A percentile compares a stretch with the other conserved stretches of the same genome.
Conservation (phyloP, 805 yeast genomes). For the Metschnikowia kunwiensis region DNA sequence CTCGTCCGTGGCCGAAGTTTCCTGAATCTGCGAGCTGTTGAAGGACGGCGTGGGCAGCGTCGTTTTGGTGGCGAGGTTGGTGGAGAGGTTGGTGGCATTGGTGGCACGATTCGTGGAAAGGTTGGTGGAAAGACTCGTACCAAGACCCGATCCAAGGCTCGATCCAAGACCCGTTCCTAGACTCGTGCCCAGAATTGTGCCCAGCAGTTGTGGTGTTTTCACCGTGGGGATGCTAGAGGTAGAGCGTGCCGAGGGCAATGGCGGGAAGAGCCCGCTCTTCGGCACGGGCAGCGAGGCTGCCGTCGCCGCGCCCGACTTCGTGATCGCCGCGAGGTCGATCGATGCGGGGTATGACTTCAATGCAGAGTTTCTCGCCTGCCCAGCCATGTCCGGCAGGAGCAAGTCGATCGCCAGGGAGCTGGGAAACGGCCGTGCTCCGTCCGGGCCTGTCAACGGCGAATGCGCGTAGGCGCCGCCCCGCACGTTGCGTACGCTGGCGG, state of each 20-base stretch:
- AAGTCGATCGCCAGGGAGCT: conserved; percentile 11
- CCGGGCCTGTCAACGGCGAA: neutral
- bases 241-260: conserved; percentile 7
- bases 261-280: conserved; percentile 7
- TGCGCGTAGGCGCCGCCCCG: neutral
- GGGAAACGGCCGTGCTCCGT: neutral
- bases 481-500: conserved; percentile 14
- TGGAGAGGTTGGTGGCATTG: conserved; percentile 5
- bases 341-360: conserved; percentile 48
- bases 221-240: conserved; percentile 2
- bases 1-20: conserved; percentile 20
- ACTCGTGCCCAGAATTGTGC: neutral
- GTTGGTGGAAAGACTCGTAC: too few species aligned
- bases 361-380: conserved; percentile 13
- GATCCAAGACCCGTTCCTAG: too few species aligned
- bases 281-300: conserved; percentile 1
- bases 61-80: conserved; percentile 3
- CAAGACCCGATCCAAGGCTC: too few species aligned
- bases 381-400: conserved; percentile 17
- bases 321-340: conserved; percentile 53
- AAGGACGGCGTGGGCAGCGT: conserved; percentile 5
- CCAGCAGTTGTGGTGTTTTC: neutral
- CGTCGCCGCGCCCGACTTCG: conserved; percentile 26
- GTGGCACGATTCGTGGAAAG: too few species aligned
- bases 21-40: conserved; percentile 18